Evolutionary conservation across 1,139 yeast species (phyloP).

Genomic region (Arxiozyma slooffiae): DNA sequence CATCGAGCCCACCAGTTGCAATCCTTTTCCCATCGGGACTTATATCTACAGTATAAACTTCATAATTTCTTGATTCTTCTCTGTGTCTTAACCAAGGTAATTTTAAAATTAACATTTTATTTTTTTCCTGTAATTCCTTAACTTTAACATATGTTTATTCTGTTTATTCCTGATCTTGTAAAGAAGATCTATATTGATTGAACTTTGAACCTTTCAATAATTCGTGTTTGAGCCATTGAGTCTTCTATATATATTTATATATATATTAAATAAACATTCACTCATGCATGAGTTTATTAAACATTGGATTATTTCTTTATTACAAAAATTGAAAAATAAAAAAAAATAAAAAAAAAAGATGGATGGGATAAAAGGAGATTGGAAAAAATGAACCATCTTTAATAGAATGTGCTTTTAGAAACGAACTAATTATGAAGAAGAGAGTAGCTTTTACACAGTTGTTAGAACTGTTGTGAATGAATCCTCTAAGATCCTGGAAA

Average conservation of each 20-base stretch:
- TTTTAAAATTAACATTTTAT: constrained; percentile 59
- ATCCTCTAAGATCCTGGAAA: too few species aligned
- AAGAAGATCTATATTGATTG: not conserved
- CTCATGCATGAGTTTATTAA: not conserved
- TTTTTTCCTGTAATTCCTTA: not conserved
- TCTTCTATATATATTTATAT: too few species aligned
- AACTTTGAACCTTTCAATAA: too few species aligned
- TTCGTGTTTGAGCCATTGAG: not conserved
- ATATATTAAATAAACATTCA: too few species aligned
- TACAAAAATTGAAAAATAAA: not conserved
- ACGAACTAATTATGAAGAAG: too few species aligned
- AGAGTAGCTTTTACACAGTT: too few species aligned
- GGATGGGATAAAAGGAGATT: too few species aligned
- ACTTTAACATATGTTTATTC: not conserved
- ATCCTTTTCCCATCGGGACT: constrained; percentile 73
- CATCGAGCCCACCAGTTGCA: constrained; percentile 94
- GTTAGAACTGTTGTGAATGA: too few species aligned
- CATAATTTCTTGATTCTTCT: constrained; percentile 73
- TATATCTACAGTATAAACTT: constrained; percentile 74
- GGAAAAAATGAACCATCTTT: too few species aligned
- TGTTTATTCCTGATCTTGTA: not conserved
- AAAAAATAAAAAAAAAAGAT: too few species aligned
- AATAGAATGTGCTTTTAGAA: too few species aligned
- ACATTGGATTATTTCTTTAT: not conserved
- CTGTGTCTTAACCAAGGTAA: constrained; percentile 76